These are phyloP conservation scores for Rhododendron vialii DNA, from an alignment of 148 eudicot genomes.

Conservation along the genomic window DNA sequence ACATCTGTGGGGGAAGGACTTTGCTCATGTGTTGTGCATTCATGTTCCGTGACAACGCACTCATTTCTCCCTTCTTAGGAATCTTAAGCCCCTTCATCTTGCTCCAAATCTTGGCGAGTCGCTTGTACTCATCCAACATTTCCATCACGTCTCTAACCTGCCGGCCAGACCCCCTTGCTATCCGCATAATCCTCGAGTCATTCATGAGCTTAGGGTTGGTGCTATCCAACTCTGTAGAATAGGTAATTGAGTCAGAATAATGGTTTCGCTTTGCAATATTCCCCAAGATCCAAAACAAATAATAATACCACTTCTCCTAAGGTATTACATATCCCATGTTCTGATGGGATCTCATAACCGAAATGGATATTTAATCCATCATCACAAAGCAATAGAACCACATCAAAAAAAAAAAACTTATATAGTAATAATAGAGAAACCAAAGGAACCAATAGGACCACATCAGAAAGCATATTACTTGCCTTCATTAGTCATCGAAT, in stretches of 20 bases:
- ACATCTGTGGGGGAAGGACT: slow-evolving; percentile 81
- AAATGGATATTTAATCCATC: background rate
- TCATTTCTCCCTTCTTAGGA: slow-evolving; percentile 93
- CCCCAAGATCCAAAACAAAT: background rate
- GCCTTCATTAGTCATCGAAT: slow-evolving; percentile 97
- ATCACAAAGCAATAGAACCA: background rate
- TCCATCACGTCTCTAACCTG: slow-evolving; percentile 70
- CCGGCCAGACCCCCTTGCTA: slow-evolving; percentile 89
- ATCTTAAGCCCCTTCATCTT: slow-evolving; percentile 98
- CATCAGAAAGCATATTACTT: slow-evolving; percentile 13
- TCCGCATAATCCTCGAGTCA: slow-evolving; percentile 82
- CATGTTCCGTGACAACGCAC: slow-evolving; percentile 76
- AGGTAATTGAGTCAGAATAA: background rate
- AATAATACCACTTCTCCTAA: background rate
- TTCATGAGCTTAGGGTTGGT: slow-evolving; percentile 79
- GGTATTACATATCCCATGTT: background rate
- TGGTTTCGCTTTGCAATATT: background rate
- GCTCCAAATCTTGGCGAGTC: slow-evolving; percentile 84
- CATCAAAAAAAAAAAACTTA: background rate
- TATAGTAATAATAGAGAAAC: background rate
- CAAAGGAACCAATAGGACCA: background rate
- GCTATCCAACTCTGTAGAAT: slow-evolving; percentile 79
- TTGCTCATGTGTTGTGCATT: slow-evolving; percentile 90
- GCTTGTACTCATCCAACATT: slow-evolving; percentile 88
- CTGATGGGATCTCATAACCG: background rate